Evolutionary conservation across 2,329 filamentous ascomycete genomes (phyloP), one percentile per base, ranked within the genome.

Genomic region (Stromatinia cepivora): DNA sequence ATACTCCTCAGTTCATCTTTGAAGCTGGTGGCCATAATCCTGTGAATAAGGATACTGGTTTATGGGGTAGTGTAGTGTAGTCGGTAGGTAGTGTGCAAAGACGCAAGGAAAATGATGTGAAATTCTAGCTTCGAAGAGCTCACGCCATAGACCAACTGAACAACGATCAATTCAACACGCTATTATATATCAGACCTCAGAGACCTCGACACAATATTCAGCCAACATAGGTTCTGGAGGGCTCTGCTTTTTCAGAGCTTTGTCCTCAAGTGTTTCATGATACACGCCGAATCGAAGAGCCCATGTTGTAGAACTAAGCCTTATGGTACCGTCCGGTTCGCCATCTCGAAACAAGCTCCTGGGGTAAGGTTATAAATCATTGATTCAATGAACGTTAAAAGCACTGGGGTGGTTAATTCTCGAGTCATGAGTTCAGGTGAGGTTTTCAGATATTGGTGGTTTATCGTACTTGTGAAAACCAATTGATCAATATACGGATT

Each of bases 221-320:
- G 11, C 28, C 28, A 34, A 39, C 22, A 36, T 62, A 28, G 13
- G 48, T n/a, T 36, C 10, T 9, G 25, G 58, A 34, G 42, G 25
- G 20, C 0, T 31, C 11, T 62, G 45, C 22, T 50, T 62, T 50
- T 46, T 20, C 48, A 28, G 28, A 46, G 45, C 31, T 50, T 50
- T 62, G 36, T 48, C 34, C 28, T 57, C 15, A 42, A 54, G 25
- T 28, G 20, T 46, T 9, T 57, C 31, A 57, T 42, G 31, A 48
- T 15, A 54, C 22, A 9, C 17, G n/a, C 8, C 2, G 58, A 65
- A 36, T 17, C 22, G n/a, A 53, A 42, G 31, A 28, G 48, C 20
- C 62, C 22, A 20, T 22, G 10, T 22, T 31, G 36, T 34, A 11
- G 22, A 54, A 8, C 52, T 66, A 66, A 66, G 52, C 63, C 63